These are phyloP conservation scores for Penicillium sp. DNA, from an alignment of 2,329 filamentous ascomycete species.

Conservation along the genomic window DNA sequence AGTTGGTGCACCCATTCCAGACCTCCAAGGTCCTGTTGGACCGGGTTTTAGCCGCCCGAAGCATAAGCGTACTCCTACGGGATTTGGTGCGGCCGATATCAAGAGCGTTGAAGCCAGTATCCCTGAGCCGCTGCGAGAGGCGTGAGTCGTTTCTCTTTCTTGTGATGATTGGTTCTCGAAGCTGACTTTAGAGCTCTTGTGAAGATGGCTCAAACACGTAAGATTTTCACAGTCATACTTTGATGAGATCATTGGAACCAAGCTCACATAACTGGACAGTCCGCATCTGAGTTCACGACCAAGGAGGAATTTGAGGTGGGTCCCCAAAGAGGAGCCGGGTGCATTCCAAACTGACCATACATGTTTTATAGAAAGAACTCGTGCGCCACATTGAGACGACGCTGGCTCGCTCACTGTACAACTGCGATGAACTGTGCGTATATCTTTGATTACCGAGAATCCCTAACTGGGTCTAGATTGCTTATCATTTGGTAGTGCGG, in stretches of 20 bases:
- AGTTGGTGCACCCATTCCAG: constrained; percentile 76
- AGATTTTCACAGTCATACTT: constrained; percentile 18
- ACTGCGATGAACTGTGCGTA: constrained; percentile 79
- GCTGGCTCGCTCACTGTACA: constrained; percentile 92
- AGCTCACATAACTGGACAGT: constrained; percentile 41
- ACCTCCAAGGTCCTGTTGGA: constrained; percentile 82
- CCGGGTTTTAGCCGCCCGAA: constrained; percentile 87
- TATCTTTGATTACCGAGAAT: background rate
- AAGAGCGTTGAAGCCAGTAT: constrained; percentile 90
- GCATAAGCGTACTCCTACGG: constrained; percentile 95
- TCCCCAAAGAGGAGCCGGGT: background rate
- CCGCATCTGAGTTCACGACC: constrained; percentile 67
- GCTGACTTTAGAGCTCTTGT: constrained; percentile 17
- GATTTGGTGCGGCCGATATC: constrained; percentile 87
- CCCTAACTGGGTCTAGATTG: background rate
- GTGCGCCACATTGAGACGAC: constrained; percentile 96
- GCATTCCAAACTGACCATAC: constrained; percentile 6
- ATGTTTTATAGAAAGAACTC: constrained; percentile 64
- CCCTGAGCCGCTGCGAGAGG: constrained; percentile 81
- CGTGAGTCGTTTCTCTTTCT: constrained; percentile 57
- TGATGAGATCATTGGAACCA: background rate
- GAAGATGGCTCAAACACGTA: constrained; percentile 62
- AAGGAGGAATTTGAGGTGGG: constrained; percentile 74
- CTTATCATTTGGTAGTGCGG: constrained; percentile 55
- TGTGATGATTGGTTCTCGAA: constrained; percentile 1